Percentiles rank a stretch among this genome's conserved stretches.
Conservation (phyloP, 2,329 filamentous ascomycete species). For the Sarocladium oryzae region DNA sequence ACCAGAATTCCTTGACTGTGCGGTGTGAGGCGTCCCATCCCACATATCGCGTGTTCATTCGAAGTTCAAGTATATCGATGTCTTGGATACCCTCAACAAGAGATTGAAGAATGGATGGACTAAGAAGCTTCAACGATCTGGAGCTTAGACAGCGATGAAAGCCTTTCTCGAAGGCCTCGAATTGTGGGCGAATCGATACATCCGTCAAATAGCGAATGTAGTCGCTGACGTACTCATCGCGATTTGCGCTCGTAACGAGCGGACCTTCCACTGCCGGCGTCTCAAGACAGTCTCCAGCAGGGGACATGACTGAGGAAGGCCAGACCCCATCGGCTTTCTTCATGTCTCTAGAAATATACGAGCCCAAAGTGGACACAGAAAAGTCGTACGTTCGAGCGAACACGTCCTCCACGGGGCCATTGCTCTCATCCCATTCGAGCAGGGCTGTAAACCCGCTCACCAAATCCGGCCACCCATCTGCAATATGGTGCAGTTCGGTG, state of each 20-base stretch:
- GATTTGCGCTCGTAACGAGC: conserved; percentile 75
- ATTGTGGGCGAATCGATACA: conserved; percentile 70
- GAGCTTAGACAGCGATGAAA: conserved; percentile 70
- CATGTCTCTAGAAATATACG: conserved; percentile 53
- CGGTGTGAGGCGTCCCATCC: conserved; percentile 67
- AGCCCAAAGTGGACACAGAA: conserved; percentile 54
- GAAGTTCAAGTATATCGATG: conserved; percentile 71
- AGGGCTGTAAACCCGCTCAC: conserved; percentile 67
- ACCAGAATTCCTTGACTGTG: conserved; percentile 78
- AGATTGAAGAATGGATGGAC: conserved; percentile 62
- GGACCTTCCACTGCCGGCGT: conserved; percentile 50
- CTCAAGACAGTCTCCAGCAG: not conserved
- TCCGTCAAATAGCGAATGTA: conserved; percentile 81
- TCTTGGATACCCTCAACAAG: conserved; percentile 78
- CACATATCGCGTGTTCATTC: conserved; percentile 68
- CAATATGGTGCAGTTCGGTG: conserved; percentile 66
- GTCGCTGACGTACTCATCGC: conserved; percentile 70
- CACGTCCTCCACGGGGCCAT: conserved; percentile 73
- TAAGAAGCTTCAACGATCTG: conserved; percentile 67
- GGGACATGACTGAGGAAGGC: conserved; percentile 36
- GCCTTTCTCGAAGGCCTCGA: conserved; percentile 71
- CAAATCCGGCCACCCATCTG: conserved; percentile 81
- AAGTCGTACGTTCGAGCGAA: conserved; percentile 86
- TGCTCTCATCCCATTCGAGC: conserved; percentile 66
- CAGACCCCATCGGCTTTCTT: conserved; percentile 33